Percentiles rank a stretch among this genome's conserved stretches.
Conservation (phyloP, 768 basidiomycete species). For the Hysterangium stoloniferum region DNA sequence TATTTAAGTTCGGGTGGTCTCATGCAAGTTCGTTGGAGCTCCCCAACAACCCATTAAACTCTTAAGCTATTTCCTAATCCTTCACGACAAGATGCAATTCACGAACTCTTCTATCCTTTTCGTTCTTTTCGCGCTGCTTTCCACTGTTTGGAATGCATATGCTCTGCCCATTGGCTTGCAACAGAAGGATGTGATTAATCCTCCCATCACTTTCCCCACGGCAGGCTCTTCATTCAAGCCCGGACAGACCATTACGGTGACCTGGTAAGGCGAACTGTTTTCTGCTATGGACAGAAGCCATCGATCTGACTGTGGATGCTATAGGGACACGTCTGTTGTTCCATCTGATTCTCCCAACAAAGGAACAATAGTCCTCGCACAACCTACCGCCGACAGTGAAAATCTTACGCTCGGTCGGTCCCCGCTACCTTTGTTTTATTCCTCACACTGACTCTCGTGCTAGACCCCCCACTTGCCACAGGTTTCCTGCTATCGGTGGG, state of each 20-base stretch:
- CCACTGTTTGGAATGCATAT: background rate
- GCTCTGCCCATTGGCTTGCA: background rate
- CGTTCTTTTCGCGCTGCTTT: background rate
- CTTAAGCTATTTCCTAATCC: too few relatives aligned
- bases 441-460: background rate
- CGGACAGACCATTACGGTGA: background rate
- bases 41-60: too few relatives aligned
- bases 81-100: slow-evolving; percentile 1
- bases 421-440: background rate
- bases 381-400: background rate
- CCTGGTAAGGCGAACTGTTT: background rate
- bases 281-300: background rate
- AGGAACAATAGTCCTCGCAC: background rate
- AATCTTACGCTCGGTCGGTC: background rate
- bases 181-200: background rate
- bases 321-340: background rate
- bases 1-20: too few relatives aligned
- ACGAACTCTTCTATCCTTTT: background rate
- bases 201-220: background rate
- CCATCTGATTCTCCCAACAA: background rate
- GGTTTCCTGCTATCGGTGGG: background rate
- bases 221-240: background rate
- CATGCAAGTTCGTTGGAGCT: too few relatives aligned
- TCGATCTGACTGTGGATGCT: background rate
- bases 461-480: background rate